Evolutionary conservation across 2,329 filamentous ascomycete genomes (phyloP), one percentile per base, ranked within the genome.

Genomic region (Colletotrichum tropicale): DNA sequence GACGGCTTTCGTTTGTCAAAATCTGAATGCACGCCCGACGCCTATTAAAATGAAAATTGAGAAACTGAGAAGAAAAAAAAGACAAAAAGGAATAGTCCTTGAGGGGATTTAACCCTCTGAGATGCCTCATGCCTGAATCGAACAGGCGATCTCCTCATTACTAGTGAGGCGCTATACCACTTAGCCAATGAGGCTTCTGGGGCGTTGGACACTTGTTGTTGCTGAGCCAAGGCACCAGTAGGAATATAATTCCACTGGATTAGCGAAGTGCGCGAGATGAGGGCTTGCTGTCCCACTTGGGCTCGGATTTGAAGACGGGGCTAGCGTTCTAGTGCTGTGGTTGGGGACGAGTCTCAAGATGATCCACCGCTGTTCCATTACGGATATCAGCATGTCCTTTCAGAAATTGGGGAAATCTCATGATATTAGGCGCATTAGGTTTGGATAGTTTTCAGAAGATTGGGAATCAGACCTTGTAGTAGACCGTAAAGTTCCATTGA

Each of bases 1-100:
- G 6, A 2, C 0, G 43, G 9, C 9, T 43, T 0, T 43, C 8
- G 9, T 1, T n/a, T n/a, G 18, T 43, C 0, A n/a, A 0, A n/a
- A n/a, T 10, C 38, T 3, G 18, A 0, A 8, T 43, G 38, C 38
- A 3, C 8, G 36, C 36, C 4, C 15, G 4, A n/a, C 5, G 5
- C 38, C 18, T 43, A n/a, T 2, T 12, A 10, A 43, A 43, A n/a
- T 18, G 18, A 43, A 43, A 43, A 18, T 1, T 6, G 12, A 34
- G 32, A 2, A 34, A 34, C 32, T 34, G 13, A 15, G 13, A 34
- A 15, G 13, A 34, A 6, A 7, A 36, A 36, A 36, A 36, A 8
- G 6, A 16, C 15, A 5, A 36, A 52, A 21, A 21, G n/a, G 13
- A 3, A 8, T 13, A 1, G n/a, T 52, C n/a, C 43, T 21, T 8